These are phyloP conservation scores for Bacidia gigantensis DNA, from an alignment of 495 filamentous ascomycete species.

Conservation along the genomic window DNA sequence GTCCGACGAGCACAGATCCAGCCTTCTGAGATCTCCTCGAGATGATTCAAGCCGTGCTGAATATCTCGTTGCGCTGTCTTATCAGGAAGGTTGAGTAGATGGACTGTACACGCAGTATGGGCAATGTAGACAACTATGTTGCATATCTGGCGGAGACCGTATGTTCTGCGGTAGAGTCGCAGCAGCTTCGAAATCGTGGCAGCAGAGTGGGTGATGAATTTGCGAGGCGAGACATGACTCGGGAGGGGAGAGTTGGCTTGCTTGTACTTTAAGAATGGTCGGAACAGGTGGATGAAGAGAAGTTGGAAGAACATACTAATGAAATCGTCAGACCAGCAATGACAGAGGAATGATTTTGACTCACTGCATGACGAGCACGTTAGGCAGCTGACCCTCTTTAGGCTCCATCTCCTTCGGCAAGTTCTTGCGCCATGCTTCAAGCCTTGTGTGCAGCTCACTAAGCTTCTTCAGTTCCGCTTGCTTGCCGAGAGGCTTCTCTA, in stretches of 20 bases:
- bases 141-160: slow-evolving; percentile 82
- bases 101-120: slow-evolving; percentile 86
- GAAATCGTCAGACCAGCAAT: slow-evolving; percentile 17
- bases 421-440: slow-evolving; percentile 83
- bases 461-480: slow-evolving; percentile 86
- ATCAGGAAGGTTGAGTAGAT: slow-evolving; percentile 82
- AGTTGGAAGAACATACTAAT: slow-evolving; percentile 91
- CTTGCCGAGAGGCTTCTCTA: slow-evolving; percentile 44
- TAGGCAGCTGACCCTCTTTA: slow-evolving; percentile 77
- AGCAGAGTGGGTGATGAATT: slow-evolving; percentile 80
- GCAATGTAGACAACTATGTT: slow-evolving; percentile 93
- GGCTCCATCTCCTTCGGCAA: slow-evolving; percentile 79
- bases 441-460: slow-evolving; percentile 74
- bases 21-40: slow-evolving; percentile 91
- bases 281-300: slow-evolving; percentile 92
- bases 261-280: slow-evolving; percentile 87
- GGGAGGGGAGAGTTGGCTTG: slow-evolving; percentile 69
- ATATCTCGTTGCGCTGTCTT: slow-evolving; percentile 81
- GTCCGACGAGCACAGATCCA: slow-evolving; percentile 87
- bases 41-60: slow-evolving; percentile 74
- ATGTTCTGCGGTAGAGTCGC: slow-evolving; percentile 81
- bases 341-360: slow-evolving; percentile 21
- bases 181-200: slow-evolving; percentile 80
- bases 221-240: slow-evolving; percentile 75
- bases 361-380: slow-evolving; percentile 90